These are phyloP conservation scores for Mucuna pruriens DNA, from an alignment of 306 rosid species.

Conservation along the genomic window DNA sequence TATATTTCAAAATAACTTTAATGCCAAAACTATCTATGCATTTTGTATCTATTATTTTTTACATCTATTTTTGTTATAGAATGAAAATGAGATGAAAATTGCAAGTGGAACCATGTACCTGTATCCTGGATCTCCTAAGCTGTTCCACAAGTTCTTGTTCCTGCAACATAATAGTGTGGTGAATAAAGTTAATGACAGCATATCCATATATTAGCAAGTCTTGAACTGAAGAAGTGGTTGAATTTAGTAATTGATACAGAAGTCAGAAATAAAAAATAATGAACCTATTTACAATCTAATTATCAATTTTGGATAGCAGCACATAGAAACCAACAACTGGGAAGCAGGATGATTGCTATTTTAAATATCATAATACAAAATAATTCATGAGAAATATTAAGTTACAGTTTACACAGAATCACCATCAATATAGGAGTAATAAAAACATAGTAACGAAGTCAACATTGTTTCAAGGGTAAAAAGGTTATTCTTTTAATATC, in stretches of 20 bases:
- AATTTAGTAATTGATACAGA: background rate
- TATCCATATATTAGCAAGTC: background rate
- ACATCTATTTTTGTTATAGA: background rate
- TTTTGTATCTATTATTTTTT: background rate
- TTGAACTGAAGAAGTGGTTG: background rate
- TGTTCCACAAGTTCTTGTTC: constrained; percentile 67
- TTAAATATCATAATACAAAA: no score
- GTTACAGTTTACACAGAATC: no score
- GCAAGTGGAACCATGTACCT: constrained; percentile 46
- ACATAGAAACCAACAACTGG: background rate
- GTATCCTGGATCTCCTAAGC: constrained; percentile 59
- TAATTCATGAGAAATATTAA: no score
- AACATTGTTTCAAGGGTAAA: no score
- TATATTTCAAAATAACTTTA: background rate
- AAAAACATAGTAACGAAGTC: no score
- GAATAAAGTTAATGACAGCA: background rate
- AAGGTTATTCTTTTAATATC: background rate
- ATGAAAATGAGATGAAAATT: constrained; percentile 7
- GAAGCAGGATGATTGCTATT: background rate
- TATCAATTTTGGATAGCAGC: background rate
- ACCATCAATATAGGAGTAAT: no score
- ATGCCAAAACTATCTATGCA: background rate
- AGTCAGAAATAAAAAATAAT: background rate
- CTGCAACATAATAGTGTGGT: constrained; percentile 42
- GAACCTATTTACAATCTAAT: background rate